Evolutionary conservation across 1,284 basidiomycete species (phyloP).

Genomic region (Stereum hirsutum): DNA sequence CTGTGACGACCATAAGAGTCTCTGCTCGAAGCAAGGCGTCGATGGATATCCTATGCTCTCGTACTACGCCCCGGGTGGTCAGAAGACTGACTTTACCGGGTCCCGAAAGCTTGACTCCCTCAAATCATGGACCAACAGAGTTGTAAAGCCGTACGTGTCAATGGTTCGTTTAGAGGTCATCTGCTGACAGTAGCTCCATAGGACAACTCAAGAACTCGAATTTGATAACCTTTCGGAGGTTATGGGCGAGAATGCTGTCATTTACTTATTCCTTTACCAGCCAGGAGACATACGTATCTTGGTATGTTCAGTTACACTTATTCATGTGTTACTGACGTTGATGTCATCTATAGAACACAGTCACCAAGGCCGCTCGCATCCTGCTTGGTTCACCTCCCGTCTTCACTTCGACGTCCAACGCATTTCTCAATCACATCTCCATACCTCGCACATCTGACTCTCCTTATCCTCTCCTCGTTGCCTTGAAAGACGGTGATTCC

Average conservation of each 20-base stretch:
- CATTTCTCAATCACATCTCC: conserved; percentile 42
- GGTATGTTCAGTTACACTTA: conserved; percentile 23
- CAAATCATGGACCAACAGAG: conserved; percentile 64
- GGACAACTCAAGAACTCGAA: conserved; percentile 32
- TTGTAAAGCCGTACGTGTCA: conserved; percentile 45
- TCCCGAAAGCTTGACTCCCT: conserved; percentile 62
- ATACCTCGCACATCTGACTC: conserved; percentile 32
- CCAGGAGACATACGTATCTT: conserved; percentile 28
- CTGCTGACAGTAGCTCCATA: conserved; percentile 9
- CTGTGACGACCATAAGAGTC: conserved; percentile 62
- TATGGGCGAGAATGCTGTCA: conserved; percentile 47
- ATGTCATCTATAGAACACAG: conserved; percentile 26
- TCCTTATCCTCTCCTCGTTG: conserved; percentile 67
- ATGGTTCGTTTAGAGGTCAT: conserved; percentile 1
- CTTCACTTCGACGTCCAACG: conserved; percentile 41
- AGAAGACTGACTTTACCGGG: conserved; percentile 62
- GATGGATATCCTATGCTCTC: conserved; percentile 75
- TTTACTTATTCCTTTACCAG: conserved; percentile 71
- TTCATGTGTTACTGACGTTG: neutral
- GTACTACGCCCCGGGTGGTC: conserved; percentile 42
- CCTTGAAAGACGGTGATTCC: conserved; percentile 64
- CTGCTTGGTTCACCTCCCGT: conserved; percentile 68
- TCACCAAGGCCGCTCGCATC: conserved; percentile 37
- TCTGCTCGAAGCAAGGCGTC: conserved; percentile 63
- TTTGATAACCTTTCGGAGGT: conserved; percentile 47